Evolutionary conservation across 345 rosid genomes (phyloP).

Genomic region (Mangifera indica): DNA sequence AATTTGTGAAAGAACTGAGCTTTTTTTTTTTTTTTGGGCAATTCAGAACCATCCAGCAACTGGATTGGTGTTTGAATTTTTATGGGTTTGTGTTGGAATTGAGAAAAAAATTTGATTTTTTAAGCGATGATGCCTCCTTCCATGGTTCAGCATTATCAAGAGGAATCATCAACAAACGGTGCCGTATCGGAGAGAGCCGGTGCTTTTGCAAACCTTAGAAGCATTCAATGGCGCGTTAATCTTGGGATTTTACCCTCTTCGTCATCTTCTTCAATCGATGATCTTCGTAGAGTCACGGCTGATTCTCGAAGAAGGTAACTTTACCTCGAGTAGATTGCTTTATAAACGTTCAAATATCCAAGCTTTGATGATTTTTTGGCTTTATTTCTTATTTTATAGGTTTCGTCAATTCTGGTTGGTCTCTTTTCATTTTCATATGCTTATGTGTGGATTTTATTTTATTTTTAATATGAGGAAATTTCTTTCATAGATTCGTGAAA

Average conservation of each 20-base stretch:
- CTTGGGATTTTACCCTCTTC: slow-evolving; percentile 76
- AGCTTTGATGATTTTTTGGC: background rate
- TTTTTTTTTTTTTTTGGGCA: no score
- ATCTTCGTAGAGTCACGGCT: slow-evolving; percentile 81
- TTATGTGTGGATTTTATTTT: no score
- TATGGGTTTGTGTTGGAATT: no score
- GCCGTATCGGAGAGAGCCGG: slow-evolving; percentile 14
- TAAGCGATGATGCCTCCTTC: background rate
- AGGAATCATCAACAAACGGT: slow-evolving; percentile 11
- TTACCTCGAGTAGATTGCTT: background rate
- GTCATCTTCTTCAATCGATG: slow-evolving; percentile 59
- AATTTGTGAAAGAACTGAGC: no score
- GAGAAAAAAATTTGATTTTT: no score
- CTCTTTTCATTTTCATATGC: background rate
- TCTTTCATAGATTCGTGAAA: background rate
- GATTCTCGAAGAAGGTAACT: slow-evolving; percentile 79
- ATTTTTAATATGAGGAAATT: no score
- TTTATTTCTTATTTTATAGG: background rate
- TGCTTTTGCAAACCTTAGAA: slow-evolving; percentile 53
- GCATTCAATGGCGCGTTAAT: slow-evolving; percentile 85
- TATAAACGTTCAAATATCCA: no score
- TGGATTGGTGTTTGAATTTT: no score
- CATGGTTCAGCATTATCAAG: background rate
- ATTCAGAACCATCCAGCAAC: no score
- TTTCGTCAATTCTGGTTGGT: background rate